phyloP scores from a whole-genome alignment of 495 filamentous ascomycete species.

The Pseudoneurospora amorphoporcata region DNA sequence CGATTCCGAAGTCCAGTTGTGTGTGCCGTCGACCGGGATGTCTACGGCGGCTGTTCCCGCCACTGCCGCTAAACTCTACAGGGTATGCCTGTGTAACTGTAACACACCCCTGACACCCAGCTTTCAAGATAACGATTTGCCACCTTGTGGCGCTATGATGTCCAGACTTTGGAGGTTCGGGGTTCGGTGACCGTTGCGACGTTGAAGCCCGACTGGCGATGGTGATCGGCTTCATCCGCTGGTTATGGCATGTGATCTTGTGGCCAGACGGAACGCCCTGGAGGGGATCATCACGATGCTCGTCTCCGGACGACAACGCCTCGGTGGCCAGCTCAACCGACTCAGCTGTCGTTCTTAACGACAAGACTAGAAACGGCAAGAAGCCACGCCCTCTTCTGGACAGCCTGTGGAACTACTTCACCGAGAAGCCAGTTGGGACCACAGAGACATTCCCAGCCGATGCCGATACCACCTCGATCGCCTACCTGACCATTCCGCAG shows the following conservation, averaged over 20 bases:
- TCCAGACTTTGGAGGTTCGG: background rate
- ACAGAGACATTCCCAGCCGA: conserved; percentile 9
- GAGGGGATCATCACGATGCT: conserved; percentile 7
- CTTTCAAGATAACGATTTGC: background rate
- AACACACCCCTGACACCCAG: background rate
- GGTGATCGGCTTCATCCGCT: background rate
- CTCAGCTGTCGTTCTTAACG: background rate
- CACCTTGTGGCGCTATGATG: background rate
- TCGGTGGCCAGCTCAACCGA: background rate
- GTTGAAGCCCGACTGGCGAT: background rate
- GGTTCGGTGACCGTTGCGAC: background rate
- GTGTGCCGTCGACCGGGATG: background rate
- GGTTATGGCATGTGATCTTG: background rate
- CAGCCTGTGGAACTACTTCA: conserved; percentile 4
- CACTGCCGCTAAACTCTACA: background rate
- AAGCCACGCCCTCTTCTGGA: background rate
- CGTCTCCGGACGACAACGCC: background rate
- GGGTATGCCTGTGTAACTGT: background rate
- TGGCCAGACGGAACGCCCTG: conserved; percentile 10
- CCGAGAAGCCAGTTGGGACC: conserved; percentile 2
- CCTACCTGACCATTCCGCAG: conserved; percentile 13
- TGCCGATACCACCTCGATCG: conserved; percentile 15
- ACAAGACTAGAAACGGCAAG: background rate
- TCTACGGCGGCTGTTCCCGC: background rate
- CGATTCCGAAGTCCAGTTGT: no score